Evolutionary conservation across 495 filamentous ascomycete species (phyloP), one percentile per base, ranked within the genome.

Genomic region (Darksidea phi): DNA sequence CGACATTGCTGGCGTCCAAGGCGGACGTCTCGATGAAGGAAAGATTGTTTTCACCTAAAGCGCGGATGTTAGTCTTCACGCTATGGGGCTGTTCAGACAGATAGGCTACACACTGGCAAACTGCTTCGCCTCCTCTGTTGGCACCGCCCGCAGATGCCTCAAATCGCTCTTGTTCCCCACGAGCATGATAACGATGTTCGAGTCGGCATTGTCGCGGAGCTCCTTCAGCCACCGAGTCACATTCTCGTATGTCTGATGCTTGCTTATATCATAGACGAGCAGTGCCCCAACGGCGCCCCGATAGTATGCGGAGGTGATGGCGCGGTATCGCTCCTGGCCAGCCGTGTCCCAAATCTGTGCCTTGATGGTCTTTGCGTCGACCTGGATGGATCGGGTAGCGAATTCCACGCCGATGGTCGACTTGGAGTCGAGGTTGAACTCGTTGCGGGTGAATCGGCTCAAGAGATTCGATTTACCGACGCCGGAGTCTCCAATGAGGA

Each of bases 131-230:
- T 97, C 95, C 70, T 99, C 95, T 57, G 95, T 99, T 55, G 95
- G 91, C 54, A 99, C 95, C 58, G 95, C 95, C 72, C 95, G 84
- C 74, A 99, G 80, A 78, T 99, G 95, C 77, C 91, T 86, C 84
- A 96, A 87, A 96, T 99, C 95, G 73, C 93, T 97, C 88, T 99
- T 99, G 83, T 99, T 99, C 67, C 95, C 95, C 51, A 97, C 95
- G 69, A 99, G 79, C 94, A 99, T 97, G 75, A 99, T 99, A 60
- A 99, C 95, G 63, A 99, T 99, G 79, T 99, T 99, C 64, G 89
- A 90, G 73, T 99, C 95, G 66, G 95, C 95, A 77, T 99, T 93
- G 71, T 96, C 92, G 61, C 94, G 87, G 71, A 99, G 84, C 79
- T 99, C 95, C 80, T 97, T 97, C 80, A 99, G 80, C 95, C 95